phyloP scores from a whole-genome alignment of 208 protist genomes.

The Trypanosomatidae sp. region DNA sequence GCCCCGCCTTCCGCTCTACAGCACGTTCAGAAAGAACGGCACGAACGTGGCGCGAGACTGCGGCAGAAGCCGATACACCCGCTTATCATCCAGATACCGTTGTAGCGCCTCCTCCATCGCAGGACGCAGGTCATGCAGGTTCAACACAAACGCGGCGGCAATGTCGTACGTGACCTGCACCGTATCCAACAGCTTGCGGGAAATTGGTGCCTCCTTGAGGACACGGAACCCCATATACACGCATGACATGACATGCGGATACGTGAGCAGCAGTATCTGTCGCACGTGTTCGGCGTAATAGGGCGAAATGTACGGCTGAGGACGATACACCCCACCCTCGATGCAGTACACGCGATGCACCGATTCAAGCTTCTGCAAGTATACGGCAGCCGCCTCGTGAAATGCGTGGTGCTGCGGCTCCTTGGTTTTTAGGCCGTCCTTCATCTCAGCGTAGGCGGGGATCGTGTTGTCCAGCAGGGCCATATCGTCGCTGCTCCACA shows the following conservation, averaged over 20 bases:
- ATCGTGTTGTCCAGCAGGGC: conserved; percentile 42
- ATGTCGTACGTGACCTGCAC: conserved; percentile 66
- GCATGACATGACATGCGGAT: conserved; percentile 61
- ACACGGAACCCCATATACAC: conserved; percentile 78
- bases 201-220: conserved; percentile 61
- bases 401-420: conserved; percentile 61
- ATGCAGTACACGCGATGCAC: conserved; percentile 53
- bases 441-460: conserved; percentile 42
- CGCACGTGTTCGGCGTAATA: conserved; percentile 86
- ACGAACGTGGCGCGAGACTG: conserved; percentile 56
- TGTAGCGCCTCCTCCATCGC: conserved; percentile 56
- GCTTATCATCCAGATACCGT: conserved; percentile 46
- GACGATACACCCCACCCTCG: conserved; percentile 37
- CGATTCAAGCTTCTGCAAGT: conserved; percentile 61
- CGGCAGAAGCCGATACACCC: conserved; percentile 43
- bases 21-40: conserved; percentile 56
- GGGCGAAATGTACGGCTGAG: conserved; percentile 76
- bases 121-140: conserved; percentile 53
- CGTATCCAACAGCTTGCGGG: conserved; percentile 58
- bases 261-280: conserved; percentile 67
- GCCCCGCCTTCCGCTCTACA: conserved; percentile 24
- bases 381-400: conserved; percentile 35
- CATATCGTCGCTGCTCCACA: conserved; percentile 32
- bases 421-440: conserved; percentile 46
- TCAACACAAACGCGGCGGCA: conserved; percentile 71